phyloP scores from a whole-genome alignment of 2,329 filamentous ascomycete genomes.

The Aureobasidium sp. region DNA sequence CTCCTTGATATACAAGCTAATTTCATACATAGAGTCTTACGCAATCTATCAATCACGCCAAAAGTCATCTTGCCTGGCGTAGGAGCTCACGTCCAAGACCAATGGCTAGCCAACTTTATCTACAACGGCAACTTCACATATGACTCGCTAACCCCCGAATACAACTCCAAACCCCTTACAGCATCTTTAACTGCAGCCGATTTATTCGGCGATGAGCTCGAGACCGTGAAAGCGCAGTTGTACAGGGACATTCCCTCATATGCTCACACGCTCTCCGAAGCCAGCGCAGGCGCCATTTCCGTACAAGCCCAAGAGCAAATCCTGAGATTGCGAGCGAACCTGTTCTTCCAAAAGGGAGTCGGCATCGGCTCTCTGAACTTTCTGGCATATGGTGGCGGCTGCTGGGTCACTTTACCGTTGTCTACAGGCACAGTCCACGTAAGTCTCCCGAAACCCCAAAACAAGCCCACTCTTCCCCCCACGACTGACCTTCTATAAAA shows the following conservation, averaged over 20 bases:
- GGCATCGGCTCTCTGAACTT: conserved; percentile 43
- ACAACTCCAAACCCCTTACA: not conserved
- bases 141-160: not conserved
- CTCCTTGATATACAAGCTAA: not conserved
- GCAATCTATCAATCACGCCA: not conserved
- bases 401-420: conserved; percentile 31
- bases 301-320: conserved; percentile 32
- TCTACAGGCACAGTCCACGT: conserved; percentile 29
- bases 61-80: conserved; percentile 41
- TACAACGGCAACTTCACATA: conserved; percentile 19
- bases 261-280: conserved; percentile 21
- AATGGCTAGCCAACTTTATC: conserved; percentile 20
- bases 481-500: not conserved
- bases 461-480: not conserved
- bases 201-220: conserved; percentile 27
- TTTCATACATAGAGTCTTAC: not conserved
- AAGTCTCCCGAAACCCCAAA: conserved; percentile 17
- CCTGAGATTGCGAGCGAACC: conserved; percentile 40
- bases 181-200: conserved; percentile 30
- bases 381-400: conserved; percentile 29
- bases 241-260: conserved; percentile 26
- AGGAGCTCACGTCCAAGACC: conserved; percentile 28
- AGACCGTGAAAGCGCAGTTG: conserved; percentile 21
- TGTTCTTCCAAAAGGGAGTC: conserved; percentile 40
- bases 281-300: conserved; percentile 22